Base-by-base conservation (phyloP, 768 basidiomycete species). In the Lyophyllum atratum region DNA sequence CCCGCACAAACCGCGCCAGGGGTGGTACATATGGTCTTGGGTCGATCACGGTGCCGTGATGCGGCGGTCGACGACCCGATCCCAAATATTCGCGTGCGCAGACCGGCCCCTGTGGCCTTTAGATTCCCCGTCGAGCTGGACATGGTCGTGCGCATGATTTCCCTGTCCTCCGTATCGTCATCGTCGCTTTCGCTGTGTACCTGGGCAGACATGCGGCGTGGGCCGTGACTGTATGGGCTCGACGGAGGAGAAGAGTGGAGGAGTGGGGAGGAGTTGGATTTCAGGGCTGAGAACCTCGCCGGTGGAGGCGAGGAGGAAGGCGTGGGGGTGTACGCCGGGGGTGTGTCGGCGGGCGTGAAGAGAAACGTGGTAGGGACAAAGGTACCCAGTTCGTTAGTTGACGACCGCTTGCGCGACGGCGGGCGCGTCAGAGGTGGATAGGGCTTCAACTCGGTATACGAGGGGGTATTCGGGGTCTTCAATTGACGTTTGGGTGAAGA, bases 1-100 rank as follows among this genome's bases (percentile, higher is more conserved):
- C 87, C 87, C 25, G 86, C 87, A 59, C 89, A 85, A 39, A 74
- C 64, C 53, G 75, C 74, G 2, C 80, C 86, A 17, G 81, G 83
- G 0, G 82, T 76, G 0, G 89, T 90, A n/a, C 82, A 86, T 64
- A 90, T 89, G 31, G 69, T 70, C 64, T 78, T 83, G 49, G 75
- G 68, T 26, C 72, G 74, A 17, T 67, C 65, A 24, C 75, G 71
- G 54, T 68, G 66, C 7, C 68, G 56, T 17, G 59, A 28, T 19
- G 59, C 48, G 28, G 49, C 51, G 42, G 49, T 47, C 1, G 61
- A 59, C 2, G 65, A 62, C 12, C 62, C 56, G 11, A 63, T 58
- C 14, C 68, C 68, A 58, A 75, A 76, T 34, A 74, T 63, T 24
- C 74, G 71, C 40, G 69, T 62, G 3, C 74, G 66, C 17, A 75